Evolutionary conservation across 768 basidiomycete genomes (phyloP).

Genomic region (Tylopilus subfusipes): DNA sequence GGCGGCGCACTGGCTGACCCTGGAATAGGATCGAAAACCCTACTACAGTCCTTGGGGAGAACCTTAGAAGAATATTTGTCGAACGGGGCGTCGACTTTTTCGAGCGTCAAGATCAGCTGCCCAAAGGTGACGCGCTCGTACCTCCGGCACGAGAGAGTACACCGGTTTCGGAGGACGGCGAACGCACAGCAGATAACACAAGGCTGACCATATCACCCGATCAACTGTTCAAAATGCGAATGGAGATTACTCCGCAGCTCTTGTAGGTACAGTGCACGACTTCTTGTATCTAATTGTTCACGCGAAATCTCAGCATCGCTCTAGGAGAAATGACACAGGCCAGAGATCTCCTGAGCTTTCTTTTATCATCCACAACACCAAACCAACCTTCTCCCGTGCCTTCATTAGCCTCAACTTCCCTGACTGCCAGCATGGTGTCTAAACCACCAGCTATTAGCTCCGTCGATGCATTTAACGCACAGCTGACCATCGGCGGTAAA

Average conservation of each 20-base stretch:
- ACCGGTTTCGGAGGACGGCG: conserved; percentile 26
- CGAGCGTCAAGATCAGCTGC: conserved; percentile 42
- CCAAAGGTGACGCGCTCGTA: conserved; percentile 19
- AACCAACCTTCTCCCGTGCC: conserved; percentile 31
- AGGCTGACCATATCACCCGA: conserved; percentile 62
- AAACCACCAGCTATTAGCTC: conserved; percentile 66
- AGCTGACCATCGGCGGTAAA: conserved; percentile 72
- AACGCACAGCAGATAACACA: conserved; percentile 28
- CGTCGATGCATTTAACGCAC: conserved; percentile 68
- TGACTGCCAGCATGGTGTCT: conserved; percentile 62
- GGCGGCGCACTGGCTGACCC: conserved; percentile 13
- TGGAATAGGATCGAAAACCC: conserved; percentile 50
- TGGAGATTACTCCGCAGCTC: conserved; percentile 66
- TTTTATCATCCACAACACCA: conserved; percentile 45
- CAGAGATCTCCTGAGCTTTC: conserved; percentile 59
- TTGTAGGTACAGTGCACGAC: conserved; percentile 48
- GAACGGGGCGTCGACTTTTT: conserved; percentile 79
- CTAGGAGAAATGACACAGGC: conserved; percentile 79
- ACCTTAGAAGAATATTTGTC: conserved; percentile 62
- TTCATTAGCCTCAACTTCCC: conserved; percentile 31
- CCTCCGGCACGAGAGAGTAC: conserved; percentile 27
- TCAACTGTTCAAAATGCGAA: conserved; percentile 70
- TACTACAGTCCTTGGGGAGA: conserved; percentile 57
- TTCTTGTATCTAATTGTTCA: conserved; percentile 10
- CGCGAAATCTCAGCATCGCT: conserved; percentile 49